These are phyloP conservation scores for Mycotypha africana DNA, from an alignment of 371 early-diverging fungal species.

Conservation along the genomic window DNA sequence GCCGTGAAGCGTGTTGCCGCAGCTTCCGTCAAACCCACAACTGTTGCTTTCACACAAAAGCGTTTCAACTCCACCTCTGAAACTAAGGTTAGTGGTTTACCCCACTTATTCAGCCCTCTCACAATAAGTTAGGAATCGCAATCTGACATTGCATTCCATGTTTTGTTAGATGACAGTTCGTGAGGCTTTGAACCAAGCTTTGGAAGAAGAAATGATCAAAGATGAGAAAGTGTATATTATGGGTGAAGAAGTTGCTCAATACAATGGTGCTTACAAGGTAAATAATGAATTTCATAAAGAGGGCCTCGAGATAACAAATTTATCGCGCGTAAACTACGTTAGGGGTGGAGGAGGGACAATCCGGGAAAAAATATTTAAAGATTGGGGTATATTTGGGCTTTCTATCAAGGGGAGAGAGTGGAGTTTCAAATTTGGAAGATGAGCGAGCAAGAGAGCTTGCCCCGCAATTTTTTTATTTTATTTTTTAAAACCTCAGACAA, in stretches of 20 bases:
- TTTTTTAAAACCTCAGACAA: too few relatives aligned
- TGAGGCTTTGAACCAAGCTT: conserved; percentile 97
- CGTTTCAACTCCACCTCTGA: conserved; percentile 36
- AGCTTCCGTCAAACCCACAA: conserved; percentile 28
- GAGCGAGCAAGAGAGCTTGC: not conserved
- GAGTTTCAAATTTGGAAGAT: conserved; percentile 14
- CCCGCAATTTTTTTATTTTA: conserved; percentile 1
- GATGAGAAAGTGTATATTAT: conserved; percentile 93
- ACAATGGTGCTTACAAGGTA: conserved; percentile 99
- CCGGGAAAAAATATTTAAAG: conserved; percentile 41
- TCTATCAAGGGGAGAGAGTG: conserved; percentile 11
- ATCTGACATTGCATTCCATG: not conserved
- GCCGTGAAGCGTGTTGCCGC: conserved; percentile 31
- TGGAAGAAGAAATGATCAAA: conserved; percentile 96
- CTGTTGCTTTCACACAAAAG: conserved; percentile 34
- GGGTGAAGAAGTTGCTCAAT: conserved; percentile 98
- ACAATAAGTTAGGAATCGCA: not conserved
- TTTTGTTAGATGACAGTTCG: conserved; percentile 87
- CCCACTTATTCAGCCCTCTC: not conserved
- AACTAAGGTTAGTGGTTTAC: conserved; percentile 22
- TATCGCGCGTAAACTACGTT: not conserved
- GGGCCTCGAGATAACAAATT: too few relatives aligned
- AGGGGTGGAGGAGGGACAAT: conserved; percentile 22
- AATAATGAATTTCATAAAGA: not conserved
- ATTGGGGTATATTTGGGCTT: conserved; percentile 37